Evolutionary conservation across 495 filamentous ascomycete species (phyloP).

Genomic region (Parmelia sp.): DNA sequence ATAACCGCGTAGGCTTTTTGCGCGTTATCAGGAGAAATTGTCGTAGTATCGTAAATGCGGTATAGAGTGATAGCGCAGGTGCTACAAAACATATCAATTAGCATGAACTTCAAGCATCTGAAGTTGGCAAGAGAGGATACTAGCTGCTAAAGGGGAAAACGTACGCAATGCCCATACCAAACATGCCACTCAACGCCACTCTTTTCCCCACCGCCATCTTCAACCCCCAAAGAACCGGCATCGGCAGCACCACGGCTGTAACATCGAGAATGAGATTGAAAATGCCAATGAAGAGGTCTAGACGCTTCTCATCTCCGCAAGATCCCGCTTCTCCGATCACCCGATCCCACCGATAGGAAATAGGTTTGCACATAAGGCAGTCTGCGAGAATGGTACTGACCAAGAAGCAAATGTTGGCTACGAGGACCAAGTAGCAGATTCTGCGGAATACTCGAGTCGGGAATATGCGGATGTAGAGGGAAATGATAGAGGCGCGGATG

Average conservation of each 20-base stretch:
- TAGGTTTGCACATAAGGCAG: conserved; percentile 34
- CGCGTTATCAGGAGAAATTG: conserved; percentile 5
- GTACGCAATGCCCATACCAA: conserved; percentile 23
- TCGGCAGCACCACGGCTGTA: conserved; percentile 35
- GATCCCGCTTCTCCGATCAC: conserved; percentile 20
- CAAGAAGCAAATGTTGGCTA: conserved; percentile 17
- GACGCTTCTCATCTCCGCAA: conserved; percentile 30
- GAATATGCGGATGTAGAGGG: conserved; percentile 41
- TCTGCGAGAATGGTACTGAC: conserved; percentile 23
- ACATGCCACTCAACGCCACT: conserved; percentile 24
- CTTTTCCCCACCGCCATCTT: conserved; percentile 35
- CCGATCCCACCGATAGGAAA: conserved; percentile 30
- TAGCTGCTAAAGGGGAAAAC: not conserved
- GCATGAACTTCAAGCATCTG: not conserved
- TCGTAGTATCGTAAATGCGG: conserved; percentile 11
- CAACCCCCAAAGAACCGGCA: conserved; percentile 40
- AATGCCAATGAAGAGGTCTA: conserved; percentile 32
- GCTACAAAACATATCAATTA: not conserved
- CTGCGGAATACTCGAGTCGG: conserved; percentile 30
- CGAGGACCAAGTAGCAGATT: conserved; percentile 29
- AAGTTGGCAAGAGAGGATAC: not conserved
- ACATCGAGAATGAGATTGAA: conserved; percentile 35
- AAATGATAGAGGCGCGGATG: conserved; percentile 36
- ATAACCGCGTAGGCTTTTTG: conserved; percentile 19
- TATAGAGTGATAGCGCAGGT: conserved; percentile 19